Evolutionary conservation across 768 basidiomycete genomes (phyloP).

Genomic region (Pisolithus sp.): DNA sequence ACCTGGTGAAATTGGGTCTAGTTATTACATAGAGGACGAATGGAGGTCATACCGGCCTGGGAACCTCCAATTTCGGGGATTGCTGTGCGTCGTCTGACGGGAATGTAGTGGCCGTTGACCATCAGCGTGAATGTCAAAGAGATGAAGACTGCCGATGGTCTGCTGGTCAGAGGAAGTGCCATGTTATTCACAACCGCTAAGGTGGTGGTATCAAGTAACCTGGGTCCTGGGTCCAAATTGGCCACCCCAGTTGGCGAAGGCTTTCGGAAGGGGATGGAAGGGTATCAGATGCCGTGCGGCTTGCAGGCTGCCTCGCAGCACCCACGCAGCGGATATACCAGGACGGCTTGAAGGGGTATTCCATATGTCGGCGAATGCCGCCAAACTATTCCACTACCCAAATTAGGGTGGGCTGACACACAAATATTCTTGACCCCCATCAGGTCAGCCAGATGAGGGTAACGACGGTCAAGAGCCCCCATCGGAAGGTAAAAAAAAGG

Average conservation of each 20-base stretch:
- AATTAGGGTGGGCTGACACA: too few species aligned
- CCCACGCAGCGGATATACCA: not conserved
- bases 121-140: not conserved
- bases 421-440: too few species aligned
- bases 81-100: constrained; percentile 20
- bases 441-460: too few species aligned
- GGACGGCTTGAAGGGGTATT: not conserved
- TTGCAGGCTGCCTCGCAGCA: not conserved
- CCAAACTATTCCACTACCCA: not conserved
- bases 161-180: not conserved
- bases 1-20: constrained; percentile 25
- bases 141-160: not conserved
- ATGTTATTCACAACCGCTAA: not conserved
- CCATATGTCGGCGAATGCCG: not conserved
- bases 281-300: not conserved
- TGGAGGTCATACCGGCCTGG: constrained; percentile 35
- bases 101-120: not conserved
- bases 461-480: too few species aligned
- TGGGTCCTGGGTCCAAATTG: too few species aligned
- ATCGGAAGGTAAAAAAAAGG: too few species aligned
- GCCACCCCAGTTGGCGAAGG: not conserved
- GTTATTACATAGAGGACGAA: not conserved
- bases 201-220: too few species aligned
- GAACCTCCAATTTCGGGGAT: constrained; percentile 47
- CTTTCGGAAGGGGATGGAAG: too few species aligned